Conservation (phyloP, 2,329 filamentous ascomycete genomes). For the Colletotrichum musae region DNA sequence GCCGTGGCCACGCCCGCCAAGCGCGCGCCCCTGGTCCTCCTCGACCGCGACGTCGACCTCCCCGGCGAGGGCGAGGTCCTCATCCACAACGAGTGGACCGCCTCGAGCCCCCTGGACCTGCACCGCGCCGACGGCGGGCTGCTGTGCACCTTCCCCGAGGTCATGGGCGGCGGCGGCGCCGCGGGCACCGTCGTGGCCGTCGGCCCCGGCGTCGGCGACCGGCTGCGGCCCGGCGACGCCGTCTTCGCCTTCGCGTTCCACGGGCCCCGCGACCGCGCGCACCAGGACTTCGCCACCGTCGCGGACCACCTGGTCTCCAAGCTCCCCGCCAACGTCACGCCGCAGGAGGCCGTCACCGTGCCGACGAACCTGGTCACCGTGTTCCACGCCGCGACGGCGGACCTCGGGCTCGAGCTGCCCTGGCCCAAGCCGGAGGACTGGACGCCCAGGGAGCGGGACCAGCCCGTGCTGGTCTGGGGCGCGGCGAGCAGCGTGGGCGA, state of each 20-base stretch:
- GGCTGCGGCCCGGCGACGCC: slow-evolving; percentile 64
- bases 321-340: slow-evolving; percentile 57
- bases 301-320: slow-evolving; percentile 64
- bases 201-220: slow-evolving; percentile 50
- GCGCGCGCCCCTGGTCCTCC: slow-evolving; percentile 45
- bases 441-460: slow-evolving; percentile 51
- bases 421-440: slow-evolving; percentile 67
- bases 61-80: slow-evolving; percentile 64
- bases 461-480: slow-evolving; percentile 66
- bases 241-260: slow-evolving; percentile 71
- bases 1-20: slow-evolving; percentile 45
- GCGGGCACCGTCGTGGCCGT: slow-evolving; percentile 68
- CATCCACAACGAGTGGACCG: slow-evolving; percentile 71
- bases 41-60: slow-evolving; percentile 45
- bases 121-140: slow-evolving; percentile 74
- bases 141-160: slow-evolving; percentile 63
- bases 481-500: slow-evolving; percentile 67
- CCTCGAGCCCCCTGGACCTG: slow-evolving; percentile 73
- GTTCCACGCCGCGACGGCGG: slow-evolving; percentile 65
- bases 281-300: slow-evolving; percentile 69
- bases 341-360: slow-evolving; percentile 65
- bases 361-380: slow-evolving; percentile 72
- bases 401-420: slow-evolving; percentile 67
- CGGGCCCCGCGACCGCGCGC: slow-evolving; percentile 63
- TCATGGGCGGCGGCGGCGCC: slow-evolving; percentile 65